Evolutionary conservation across 768 basidiomycete species (phyloP).

Genomic region (Phanerochaete sordida): DNA sequence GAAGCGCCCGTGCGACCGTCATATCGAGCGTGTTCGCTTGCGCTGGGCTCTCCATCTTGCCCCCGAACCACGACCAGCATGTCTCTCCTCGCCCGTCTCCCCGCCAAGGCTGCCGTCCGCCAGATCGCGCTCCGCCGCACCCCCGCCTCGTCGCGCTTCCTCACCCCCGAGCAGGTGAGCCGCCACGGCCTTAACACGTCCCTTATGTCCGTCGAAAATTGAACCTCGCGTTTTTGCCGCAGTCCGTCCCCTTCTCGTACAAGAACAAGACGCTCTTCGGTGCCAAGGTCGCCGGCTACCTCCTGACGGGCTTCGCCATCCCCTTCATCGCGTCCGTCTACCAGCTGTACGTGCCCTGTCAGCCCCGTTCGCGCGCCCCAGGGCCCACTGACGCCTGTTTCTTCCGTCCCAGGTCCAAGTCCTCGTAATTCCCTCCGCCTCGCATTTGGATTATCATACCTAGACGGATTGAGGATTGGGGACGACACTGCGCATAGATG

Average conservation of each 20-base stretch:
- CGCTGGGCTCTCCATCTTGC: neutral
- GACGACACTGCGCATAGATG: neutral
- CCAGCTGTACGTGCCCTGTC: conserved; percentile 53
- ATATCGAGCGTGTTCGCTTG: neutral
- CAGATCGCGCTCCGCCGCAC: conserved; percentile 23
- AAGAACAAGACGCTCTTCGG: conserved; percentile 29
- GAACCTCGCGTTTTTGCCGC: neutral
- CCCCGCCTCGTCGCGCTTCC: neutral
- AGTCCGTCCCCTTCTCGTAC: conserved; percentile 34
- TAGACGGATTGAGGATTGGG: neutral
- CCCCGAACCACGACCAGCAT: conserved; percentile 16
- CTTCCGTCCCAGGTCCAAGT: neutral
- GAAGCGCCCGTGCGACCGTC: neutral
- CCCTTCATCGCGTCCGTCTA: conserved; percentile 60
- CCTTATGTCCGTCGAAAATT: neutral
- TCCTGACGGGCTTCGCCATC: conserved; percentile 58
- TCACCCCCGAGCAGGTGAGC: conserved; percentile 54
- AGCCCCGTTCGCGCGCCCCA: neutral
- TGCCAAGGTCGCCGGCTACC: conserved; percentile 43
- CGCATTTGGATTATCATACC: neutral
- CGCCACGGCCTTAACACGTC: conserved; percentile 11
- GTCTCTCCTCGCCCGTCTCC: conserved; percentile 22
- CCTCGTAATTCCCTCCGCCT: too few species aligned
- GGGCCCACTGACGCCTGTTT: neutral
- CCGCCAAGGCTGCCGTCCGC: conserved; percentile 15